Percentiles rank a stretch among this genome's conserved stretches.
These are phyloP conservation scores for Rhododendron williamsianum DNA, from an alignment of 148 eudicot species.

Conservation along the genomic window DNA sequence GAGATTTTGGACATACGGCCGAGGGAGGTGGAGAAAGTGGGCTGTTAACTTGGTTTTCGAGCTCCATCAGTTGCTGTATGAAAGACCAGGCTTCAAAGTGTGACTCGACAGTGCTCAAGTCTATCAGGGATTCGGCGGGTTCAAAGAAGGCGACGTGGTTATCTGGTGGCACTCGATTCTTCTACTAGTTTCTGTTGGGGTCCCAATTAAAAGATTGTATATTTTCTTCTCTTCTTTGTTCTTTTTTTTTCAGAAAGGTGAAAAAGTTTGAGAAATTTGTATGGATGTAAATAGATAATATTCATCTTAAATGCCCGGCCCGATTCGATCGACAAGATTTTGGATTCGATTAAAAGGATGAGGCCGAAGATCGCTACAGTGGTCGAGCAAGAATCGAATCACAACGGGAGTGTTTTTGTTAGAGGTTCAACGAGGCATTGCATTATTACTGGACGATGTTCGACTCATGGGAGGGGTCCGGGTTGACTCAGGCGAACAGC, in stretches of 20 bases:
- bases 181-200: too few relatives aligned
- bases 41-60: constrained; percentile 81
- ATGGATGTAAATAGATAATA: too few relatives aligned
- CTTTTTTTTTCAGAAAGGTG: too few relatives aligned
- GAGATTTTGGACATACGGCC: constrained; percentile 33
- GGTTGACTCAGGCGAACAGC: constrained; percentile 23
- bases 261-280: too few relatives aligned
- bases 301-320: constrained; percentile 22
- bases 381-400: constrained; percentile 79
- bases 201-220: too few relatives aligned
- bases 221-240: too few relatives aligned
- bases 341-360: constrained; percentile 47
- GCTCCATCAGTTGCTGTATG: constrained; percentile 45
- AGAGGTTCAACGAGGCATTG: constrained; percentile 74
- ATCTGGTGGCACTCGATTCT: too few relatives aligned
- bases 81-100: too few relatives aligned
- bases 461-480: constrained; percentile 71
- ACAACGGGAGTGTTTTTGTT: constrained; percentile 50
- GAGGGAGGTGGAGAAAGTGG: constrained; percentile 41
- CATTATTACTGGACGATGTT: constrained; percentile 90
- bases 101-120: too few relatives aligned
- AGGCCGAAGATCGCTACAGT: constrained; percentile 72
- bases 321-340: constrained; percentile 52
- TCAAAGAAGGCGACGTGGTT: too few relatives aligned
- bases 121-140: too few relatives aligned